Evolutionary conservation across 352 stramenopile genomes (phyloP), one percentile per base, ranked within the genome.

Genomic region (Detonula confervacea): DNA sequence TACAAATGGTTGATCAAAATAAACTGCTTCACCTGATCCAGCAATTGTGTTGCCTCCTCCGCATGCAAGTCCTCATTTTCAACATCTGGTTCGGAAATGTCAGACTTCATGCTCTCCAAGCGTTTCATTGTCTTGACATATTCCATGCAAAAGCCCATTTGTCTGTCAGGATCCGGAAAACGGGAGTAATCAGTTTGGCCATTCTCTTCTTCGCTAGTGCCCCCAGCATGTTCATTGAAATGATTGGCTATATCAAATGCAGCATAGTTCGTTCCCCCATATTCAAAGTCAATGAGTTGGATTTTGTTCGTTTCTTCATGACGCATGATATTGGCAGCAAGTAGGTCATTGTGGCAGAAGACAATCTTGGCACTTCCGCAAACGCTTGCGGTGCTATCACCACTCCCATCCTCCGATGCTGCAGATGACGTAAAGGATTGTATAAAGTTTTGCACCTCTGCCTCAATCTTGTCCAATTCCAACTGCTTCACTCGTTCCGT

Each of bases 211-310:
- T 54, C 42, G 37, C 56, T 73, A 18, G 86, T 88, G 16, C 89
- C 89, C 27, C 87, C 87, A 1, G 86, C 86, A 83, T 86, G 90
- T 62, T 94, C 89, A 75, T 93, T 93, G 33, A 91, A 92, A 73
- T 93, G 87, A 83, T 94, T 94, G n/a, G 89, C 89, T 70, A 94
- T 86, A 59, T 94, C 89, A 83, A 91, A 94, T 9, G 75, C 65
- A 20, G 62, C 54, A 67, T 90, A 94, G 60, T 92, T 93, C 2
- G 78, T 78, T 3, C 84, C 86, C 52, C 87, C 87, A 65, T 94
- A 94, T 74, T 94, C 89, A 81, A 93, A 93, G 74, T 94, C 89
- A 79, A 94, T 92, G 20, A 94, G 65, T 73, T 89, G 86, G 27
- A 94, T 81, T 54, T 69, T 22, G 6, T 55, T 37, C 18, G 24